Conservation (phyloP, 2,329 filamentous ascomycete species). For the Cercospora sp. region DNA sequence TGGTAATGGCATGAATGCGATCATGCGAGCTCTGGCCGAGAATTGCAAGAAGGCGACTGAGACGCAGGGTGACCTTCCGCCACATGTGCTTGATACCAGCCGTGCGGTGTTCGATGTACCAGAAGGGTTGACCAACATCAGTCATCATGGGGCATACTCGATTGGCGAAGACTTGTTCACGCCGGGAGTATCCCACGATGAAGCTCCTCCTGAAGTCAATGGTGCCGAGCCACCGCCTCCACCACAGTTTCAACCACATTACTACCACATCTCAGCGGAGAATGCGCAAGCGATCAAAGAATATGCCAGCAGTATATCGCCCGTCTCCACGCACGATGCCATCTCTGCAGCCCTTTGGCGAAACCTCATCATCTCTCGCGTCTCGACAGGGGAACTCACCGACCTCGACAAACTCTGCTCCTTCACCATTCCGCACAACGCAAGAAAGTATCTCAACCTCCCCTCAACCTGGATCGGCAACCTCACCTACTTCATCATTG, state of each 20-base stretch:
- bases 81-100: conserved; percentile 19
- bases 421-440: conserved; percentile 27
- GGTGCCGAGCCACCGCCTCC: conserved; percentile 15
- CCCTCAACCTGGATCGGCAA: conserved; percentile 26
- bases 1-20: conserved; percentile 29
- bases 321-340: conserved; percentile 27
- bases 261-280: conserved; percentile 17
- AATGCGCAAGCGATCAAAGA: conserved; percentile 24
- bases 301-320: conserved; percentile 13
- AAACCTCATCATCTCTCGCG: conserved; percentile 20
- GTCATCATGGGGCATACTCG: conserved; percentile 23
- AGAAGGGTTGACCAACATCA: conserved; percentile 21
- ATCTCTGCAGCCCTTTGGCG: conserved; percentile 27
- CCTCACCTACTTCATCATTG: conserved; percentile 26
- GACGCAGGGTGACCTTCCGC: conserved; percentile 19
- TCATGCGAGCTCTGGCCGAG: conserved; percentile 25
- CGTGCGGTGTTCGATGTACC: conserved; percentile 18
- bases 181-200: conserved; percentile 21
- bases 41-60: conserved; percentile 22
- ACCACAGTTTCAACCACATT: conserved; percentile 20
- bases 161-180: conserved; percentile 14
- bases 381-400: conserved; percentile 22
- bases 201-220: conserved; percentile 21
- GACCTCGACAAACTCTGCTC: conserved; percentile 18
- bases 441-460: conserved; percentile 22